Conservation (phyloP, 371 early-diverging fungal genomes). For the Lichtheimia ornata region DNA sequence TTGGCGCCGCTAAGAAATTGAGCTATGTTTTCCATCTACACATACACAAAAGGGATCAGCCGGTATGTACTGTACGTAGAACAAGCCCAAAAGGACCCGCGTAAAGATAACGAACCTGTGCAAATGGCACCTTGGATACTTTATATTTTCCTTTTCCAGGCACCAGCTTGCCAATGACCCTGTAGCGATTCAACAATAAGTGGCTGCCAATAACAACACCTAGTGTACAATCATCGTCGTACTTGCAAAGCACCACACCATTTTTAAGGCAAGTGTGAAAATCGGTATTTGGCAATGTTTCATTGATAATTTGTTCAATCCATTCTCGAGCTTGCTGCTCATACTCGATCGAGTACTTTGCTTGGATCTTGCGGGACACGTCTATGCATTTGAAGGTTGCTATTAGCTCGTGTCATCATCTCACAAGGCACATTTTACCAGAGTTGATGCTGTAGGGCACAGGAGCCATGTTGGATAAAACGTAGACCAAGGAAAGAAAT, state of each 20-base stretch:
- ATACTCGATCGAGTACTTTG: conserved; percentile 60
- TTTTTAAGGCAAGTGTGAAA: conserved; percentile 76
- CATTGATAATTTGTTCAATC: conserved; percentile 66
- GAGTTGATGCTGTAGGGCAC: too few relatives aligned
- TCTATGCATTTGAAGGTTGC: conserved; percentile 24
- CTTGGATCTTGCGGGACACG: conserved; percentile 52
- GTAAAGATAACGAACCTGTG: conserved; percentile 57
- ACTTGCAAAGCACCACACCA: conserved; percentile 86
- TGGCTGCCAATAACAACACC: not conserved
- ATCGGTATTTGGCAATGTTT: conserved; percentile 44
- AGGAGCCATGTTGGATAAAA: too few relatives aligned
- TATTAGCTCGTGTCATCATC: too few relatives aligned
- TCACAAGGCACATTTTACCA: too few relatives aligned
- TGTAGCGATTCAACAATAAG: conserved; percentile 7
- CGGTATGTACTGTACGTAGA: too few relatives aligned
- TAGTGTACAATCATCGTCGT: conserved; percentile 15
- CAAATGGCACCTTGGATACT: conserved; percentile 77
- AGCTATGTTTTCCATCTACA: conserved; percentile 85
- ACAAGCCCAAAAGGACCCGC: not conserved
- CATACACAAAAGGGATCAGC: not conserved
- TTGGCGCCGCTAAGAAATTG: conserved; percentile 74
- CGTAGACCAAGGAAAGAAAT: too few relatives aligned
- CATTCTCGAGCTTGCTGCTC: conserved; percentile 62
- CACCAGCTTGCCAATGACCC: conserved; percentile 60
- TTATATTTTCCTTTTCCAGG: conserved; percentile 62